A percentile compares a stretch with the other conserved stretches of the same genome.
phyloP scores from a whole-genome alignment of 768 basidiomycete species.

The Strobilomyces confusus region DNA sequence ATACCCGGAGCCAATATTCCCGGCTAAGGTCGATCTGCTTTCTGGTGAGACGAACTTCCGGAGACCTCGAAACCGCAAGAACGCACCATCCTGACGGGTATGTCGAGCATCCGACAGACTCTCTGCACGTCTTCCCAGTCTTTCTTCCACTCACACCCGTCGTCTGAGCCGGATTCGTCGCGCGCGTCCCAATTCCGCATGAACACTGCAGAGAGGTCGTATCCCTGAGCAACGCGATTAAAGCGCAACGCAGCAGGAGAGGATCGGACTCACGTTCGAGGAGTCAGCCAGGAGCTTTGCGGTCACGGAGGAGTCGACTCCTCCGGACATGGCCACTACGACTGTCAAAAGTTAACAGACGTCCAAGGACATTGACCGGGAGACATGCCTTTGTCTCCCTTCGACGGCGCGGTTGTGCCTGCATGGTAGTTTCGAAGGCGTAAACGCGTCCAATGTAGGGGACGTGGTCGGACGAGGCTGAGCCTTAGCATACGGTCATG shows the following conservation, averaged over 20 bases:
- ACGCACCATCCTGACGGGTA: slow-evolving; percentile 69
- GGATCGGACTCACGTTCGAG: slow-evolving; percentile 40
- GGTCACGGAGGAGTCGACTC: slow-evolving; percentile 90
- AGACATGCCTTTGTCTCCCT: slow-evolving; percentile 27
- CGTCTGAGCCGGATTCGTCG: slow-evolving; percentile 73
- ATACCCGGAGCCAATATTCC: slow-evolving; percentile 90
- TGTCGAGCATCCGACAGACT: slow-evolving; percentile 68
- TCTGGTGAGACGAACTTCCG: slow-evolving; percentile 1
- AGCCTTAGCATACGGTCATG: slow-evolving; percentile 4
- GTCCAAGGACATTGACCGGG: neutral
- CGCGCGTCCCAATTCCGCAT: slow-evolving; percentile 97
- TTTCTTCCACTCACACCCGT: slow-evolving; percentile 93
- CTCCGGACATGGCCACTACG: slow-evolving; percentile 90
- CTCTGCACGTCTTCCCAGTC: slow-evolving; percentile 90
- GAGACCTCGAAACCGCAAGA: neutral
- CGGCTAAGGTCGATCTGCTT: slow-evolving; percentile 77
- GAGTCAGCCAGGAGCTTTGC: slow-evolving; percentile 66
- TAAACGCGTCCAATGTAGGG: neutral
- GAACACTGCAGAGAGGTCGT: slow-evolving; percentile 81
- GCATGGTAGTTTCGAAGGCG: slow-evolving; percentile 16
- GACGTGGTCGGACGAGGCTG: slow-evolving; percentile 12
- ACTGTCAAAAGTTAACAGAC: slow-evolving; percentile 44
- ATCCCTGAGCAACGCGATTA: slow-evolving; percentile 46
- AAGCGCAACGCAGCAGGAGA: neutral
- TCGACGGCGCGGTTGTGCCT: slow-evolving; percentile 14